phyloP scores from a whole-genome alignment of 805 yeast species.

The Zygoascus flipseniorum region DNA sequence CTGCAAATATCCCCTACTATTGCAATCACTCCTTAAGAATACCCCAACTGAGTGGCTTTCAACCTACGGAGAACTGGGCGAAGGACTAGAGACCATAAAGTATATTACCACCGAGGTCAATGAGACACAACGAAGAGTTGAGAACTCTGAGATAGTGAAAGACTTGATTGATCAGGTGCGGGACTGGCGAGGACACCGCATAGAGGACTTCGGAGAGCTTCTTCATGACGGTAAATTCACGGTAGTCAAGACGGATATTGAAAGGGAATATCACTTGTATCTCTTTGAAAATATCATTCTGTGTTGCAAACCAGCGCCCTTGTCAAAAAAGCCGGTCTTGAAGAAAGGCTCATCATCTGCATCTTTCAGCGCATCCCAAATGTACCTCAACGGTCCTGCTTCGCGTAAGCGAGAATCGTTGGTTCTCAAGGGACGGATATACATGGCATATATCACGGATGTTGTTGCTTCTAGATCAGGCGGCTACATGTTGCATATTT shows the following conservation, averaged over 20 bases:
- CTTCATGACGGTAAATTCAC: constrained; percentile 61
- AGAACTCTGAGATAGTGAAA: constrained; percentile 64
- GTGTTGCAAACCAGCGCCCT: constrained; percentile 51
- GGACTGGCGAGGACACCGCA: constrained; percentile 88
- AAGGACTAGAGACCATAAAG: constrained; percentile 66
- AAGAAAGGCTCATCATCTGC: constrained; percentile 19
- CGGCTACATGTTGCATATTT: constrained; percentile 25
- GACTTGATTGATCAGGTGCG: constrained; percentile 65
- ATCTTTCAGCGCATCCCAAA: not conserved
- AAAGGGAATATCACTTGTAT: constrained; percentile 83
- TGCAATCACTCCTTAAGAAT: constrained; percentile 59
- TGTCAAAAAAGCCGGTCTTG: constrained; percentile 32
- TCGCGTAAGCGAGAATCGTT: constrained; percentile 24
- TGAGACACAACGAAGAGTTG: constrained; percentile 89
- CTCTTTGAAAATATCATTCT: constrained; percentile 67
- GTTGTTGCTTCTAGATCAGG: constrained; percentile 28
- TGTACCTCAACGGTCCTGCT: constrained; percentile 1
- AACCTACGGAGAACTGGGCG: constrained; percentile 54
- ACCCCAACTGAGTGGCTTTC: constrained; percentile 43
- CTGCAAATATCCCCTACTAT: constrained; percentile 85
- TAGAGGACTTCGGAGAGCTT: constrained; percentile 76
- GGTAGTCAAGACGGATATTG: constrained; percentile 42
- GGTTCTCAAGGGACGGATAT: constrained; percentile 75
- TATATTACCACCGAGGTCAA: constrained; percentile 83
- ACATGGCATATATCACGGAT: constrained; percentile 55